Base-by-base conservation (phyloP, 495 filamentous ascomycete genomes). In the Penicillium atrosanguineum region DNA sequence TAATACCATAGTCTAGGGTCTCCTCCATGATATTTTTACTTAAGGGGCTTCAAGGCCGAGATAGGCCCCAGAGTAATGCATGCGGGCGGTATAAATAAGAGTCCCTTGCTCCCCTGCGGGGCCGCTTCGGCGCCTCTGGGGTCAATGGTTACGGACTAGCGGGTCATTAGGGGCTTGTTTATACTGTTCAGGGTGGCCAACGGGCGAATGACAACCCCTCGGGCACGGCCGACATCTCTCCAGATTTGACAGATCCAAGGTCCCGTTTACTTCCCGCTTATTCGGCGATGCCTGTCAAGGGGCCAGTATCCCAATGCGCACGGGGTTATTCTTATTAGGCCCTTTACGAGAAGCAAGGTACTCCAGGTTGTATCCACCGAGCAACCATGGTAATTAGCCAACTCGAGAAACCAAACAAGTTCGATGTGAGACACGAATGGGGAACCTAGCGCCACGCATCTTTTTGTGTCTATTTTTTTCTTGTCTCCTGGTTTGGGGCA, bases 361-460 rank as follows among this genome's bases (percentile, higher is more conserved):
- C 18, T 40, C 46, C 7, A 16, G 21, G 11, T 50, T 12, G 11
- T 34, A 34, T 4, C 31, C 31, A 34, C 31, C 14, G 7, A 31
- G 9, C 31, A 6, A 31, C 37, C 37, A 39, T 39, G 15, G 37
- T 16, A 39, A 6, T 16, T 11, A 29, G 29, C 15, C 38, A 51
- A 57, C 12, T 16, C 41, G 15, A 45, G 23, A 52, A 51, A 46
- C n/a, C 46, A 14, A 20, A 45, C 45, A 16, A 40, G 25, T 14
- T 31, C 44, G 46, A 50, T 55, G 44, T 62, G 60, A 69, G 65
- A 68, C 67, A 48, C 50, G 52, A 68, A 66, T 69, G 38, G 53
- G 31, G 50, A 57, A 28, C 16, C 29, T 23, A 28, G 46, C 52
- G 46, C 53, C 53, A 44, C 46, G 16, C 6, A 34, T 36, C 23